A percentile compares a stretch with the other conserved stretches of the same genome.
Evolutionary conservation across 2,329 filamentous ascomycete genomes (phyloP).

Genomic region (Paecilomyces fulvus): DNA sequence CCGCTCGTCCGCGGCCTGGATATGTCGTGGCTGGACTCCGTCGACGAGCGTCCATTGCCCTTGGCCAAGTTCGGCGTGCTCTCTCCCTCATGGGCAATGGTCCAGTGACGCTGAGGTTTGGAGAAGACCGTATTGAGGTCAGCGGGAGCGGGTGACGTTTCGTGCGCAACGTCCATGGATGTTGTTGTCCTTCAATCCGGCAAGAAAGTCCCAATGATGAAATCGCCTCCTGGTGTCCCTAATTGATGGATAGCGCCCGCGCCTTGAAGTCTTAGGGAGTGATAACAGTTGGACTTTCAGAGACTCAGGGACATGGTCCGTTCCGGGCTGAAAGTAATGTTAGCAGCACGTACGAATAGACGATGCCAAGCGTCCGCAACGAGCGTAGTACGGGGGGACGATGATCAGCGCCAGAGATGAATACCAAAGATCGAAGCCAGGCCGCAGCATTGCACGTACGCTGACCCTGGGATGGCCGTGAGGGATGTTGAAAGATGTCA

Average conservation of each 20-base stretch:
- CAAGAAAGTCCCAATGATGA: background rate
- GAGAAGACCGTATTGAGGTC: slow-evolving; percentile 29
- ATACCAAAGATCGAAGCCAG: background rate
- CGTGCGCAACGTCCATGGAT: slow-evolving; percentile 26
- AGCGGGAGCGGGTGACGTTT: slow-evolving; percentile 19
- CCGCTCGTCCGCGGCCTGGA: slow-evolving; percentile 31
- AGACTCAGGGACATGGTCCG: background rate
- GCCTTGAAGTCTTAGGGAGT: background rate
- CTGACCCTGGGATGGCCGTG: background rate
- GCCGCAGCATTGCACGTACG: background rate
- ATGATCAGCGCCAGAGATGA: background rate
- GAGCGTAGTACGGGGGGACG: background rate
- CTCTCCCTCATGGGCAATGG: slow-evolving; percentile 26
- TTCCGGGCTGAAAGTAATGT: background rate
- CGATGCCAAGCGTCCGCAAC: background rate
- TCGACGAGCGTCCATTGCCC: slow-evolving; percentile 28
- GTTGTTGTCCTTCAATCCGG: background rate
- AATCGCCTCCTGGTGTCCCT: background rate
- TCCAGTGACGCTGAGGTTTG: slow-evolving; percentile 29
- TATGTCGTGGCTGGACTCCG: slow-evolving; percentile 30
- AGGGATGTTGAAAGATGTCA: background rate
- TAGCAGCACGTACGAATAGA: background rate
- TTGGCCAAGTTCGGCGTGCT: slow-evolving; percentile 12
- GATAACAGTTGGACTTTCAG: background rate
- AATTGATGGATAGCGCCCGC: background rate